Conservation (phyloP, 2,329 filamentous ascomycete species). For the Endothia cerciana region DNA sequence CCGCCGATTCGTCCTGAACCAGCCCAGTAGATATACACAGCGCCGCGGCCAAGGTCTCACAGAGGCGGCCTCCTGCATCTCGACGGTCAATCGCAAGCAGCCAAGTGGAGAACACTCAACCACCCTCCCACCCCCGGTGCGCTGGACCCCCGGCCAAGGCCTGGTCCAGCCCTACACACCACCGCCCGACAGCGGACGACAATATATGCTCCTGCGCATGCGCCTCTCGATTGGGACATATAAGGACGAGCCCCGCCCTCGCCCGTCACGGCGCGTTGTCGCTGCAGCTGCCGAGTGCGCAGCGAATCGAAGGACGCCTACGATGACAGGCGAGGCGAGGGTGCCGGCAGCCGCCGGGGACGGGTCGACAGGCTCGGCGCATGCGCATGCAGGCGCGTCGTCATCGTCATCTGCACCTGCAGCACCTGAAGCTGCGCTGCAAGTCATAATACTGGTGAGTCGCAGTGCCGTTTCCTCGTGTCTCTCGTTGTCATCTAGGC, state of each 20-base stretch:
- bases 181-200: neutral
- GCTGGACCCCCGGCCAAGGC: neutral
- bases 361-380: slow-evolving; percentile 23
- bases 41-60: neutral
- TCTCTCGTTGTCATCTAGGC: neutral
- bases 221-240: slow-evolving; percentile 2
- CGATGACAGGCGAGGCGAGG: slow-evolving; percentile 26
- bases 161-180: slow-evolving; percentile 5
- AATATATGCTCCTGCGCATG: neutral
- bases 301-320: slow-evolving; percentile 19
- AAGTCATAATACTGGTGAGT: slow-evolving; percentile 77
- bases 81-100: slow-evolving; percentile 4
- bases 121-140: neutral
- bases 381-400: slow-evolving; percentile 8
- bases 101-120: neutral
- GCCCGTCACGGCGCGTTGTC: slow-evolving; percentile 11
- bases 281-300: slow-evolving; percentile 3
- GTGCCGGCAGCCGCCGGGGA: slow-evolving; percentile 22
- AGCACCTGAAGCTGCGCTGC: slow-evolving; percentile 56
- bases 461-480: slow-evolving; percentile 20
- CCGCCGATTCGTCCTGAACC: neutral
- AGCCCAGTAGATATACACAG: neutral
- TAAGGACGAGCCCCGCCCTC: neutral
- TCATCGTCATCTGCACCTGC: slow-evolving; percentile 5
- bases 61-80: slow-evolving; percentile 1